A percentile compares a stretch with the other conserved stretches of the same genome.
These are phyloP conservation scores for Metschnikowia kunwiensis DNA, from an alignment of 805 yeast species.

Conservation along the genomic window DNA sequence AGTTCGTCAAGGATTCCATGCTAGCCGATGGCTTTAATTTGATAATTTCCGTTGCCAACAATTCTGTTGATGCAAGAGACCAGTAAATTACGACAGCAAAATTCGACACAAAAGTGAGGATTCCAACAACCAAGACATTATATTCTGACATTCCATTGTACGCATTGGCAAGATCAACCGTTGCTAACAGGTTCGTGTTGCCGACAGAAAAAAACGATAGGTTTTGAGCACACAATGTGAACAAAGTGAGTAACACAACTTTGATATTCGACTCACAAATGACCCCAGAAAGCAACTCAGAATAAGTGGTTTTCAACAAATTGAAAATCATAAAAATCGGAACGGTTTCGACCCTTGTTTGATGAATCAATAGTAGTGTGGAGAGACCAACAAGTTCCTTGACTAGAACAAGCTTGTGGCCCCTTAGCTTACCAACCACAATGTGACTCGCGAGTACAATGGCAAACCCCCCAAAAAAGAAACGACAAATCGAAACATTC, in stretches of 20 bases:
- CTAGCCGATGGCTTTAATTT: slow-evolving; percentile 8
- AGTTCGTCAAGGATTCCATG: neutral
- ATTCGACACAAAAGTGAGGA: slow-evolving; percentile 77
- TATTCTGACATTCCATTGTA: slow-evolving; percentile 83
- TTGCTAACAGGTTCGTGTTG: slow-evolving; percentile 86
- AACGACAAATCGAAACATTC: slow-evolving; percentile 26
- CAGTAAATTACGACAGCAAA: slow-evolving; percentile 85
- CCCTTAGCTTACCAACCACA: slow-evolving; percentile 1
- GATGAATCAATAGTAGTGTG: slow-evolving; percentile 49
- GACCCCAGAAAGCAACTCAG: slow-evolving; percentile 10
- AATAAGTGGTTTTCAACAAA: slow-evolving; percentile 23
- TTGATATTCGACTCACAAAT: slow-evolving; percentile 16
- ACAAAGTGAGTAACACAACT: slow-evolving; percentile 27
- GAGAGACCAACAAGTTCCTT: slow-evolving; percentile 35
- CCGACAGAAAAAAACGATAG: slow-evolving; percentile 84
- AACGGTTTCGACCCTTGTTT: slow-evolving; percentile 51
- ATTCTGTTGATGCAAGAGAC: slow-evolving; percentile 50
- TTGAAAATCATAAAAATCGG: slow-evolving; percentile 49
- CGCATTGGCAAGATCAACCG: slow-evolving; percentile 86
- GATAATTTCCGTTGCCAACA: slow-evolving; percentile 12
- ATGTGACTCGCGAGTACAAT: slow-evolving; percentile 30
- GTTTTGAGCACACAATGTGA: slow-evolving; percentile 60
- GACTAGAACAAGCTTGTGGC: slow-evolving; percentile 4
- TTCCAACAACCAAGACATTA: slow-evolving; percentile 66
- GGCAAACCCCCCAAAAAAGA: slow-evolving; percentile 27